Base-by-base conservation (phyloP, 805 yeast species). In the Pichia pseudocactophila region DNA sequence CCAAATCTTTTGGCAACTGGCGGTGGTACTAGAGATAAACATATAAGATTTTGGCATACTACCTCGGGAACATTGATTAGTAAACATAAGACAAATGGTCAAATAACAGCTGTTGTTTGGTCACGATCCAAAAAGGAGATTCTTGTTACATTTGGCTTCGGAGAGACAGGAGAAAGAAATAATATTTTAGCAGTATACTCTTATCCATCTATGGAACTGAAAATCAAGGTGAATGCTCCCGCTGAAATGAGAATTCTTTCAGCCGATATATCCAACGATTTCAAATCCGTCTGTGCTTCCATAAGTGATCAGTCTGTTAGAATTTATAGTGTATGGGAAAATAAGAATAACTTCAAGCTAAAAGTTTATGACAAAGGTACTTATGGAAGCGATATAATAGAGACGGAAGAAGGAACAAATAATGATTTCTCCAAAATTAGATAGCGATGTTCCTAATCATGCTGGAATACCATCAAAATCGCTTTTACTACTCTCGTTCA, bases 401-500 rank as follows among this genome's bases (percentile, higher is more conserved):
- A 79, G 38, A 61, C 75, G 26, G 60, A 62, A 34, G 88, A 80
- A 56, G 83, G 83, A 0, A 66, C 77, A 1, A 55, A 55, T 45
- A 51, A 43, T 33, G 46, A 50, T 31, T 48, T 53, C 36, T 55
- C 53, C 34, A 45, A 45, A 9, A 55, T 62, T 30, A 47, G 66
- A 35, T 62, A 34, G 37, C 15, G n/a, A 30, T 11, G 8, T 12
- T 3, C 15, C n/a, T 35, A n/a, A 18, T 37, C 41, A 87, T 2
- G 87, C 76, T 11, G 97, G 96, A 8, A 86, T 90, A 4, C 96
- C 96, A 59, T 89, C 96, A 50, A 74, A 78, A 45, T 83, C 92
- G 38, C 76, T 63, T 48, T 76, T 74, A 27, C 78, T 66, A 44
- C 70, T 70, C 49, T 76, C 75, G 39, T 74, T 74, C 30, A 73